These are phyloP conservation scores for Aquilaria sinensis DNA, from an alignment of 345 rosid species.

Conservation along the genomic window DNA sequence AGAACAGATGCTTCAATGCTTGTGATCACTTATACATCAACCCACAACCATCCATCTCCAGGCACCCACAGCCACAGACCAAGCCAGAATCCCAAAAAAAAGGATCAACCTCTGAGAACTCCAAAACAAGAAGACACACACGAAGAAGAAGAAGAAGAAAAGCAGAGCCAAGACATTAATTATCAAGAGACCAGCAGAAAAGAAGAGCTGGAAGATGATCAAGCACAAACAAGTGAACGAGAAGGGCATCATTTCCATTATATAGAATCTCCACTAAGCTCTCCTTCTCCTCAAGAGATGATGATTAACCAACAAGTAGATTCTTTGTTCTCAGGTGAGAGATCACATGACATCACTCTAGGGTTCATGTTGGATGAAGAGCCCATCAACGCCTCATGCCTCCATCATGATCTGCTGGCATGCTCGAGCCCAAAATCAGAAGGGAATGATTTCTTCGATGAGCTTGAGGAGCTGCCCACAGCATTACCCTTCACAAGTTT, in stretches of 20 bases:
- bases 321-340: slow-evolving; percentile 20
- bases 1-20: slow-evolving; percentile 54
- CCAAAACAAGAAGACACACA: slow-evolving; percentile 13
- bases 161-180: slow-evolving; percentile 5
- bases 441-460: slow-evolving; percentile 64
- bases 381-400: slow-evolving; percentile 28
- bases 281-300: slow-evolving; percentile 27
- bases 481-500: slow-evolving; percentile 40
- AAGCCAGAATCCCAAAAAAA: slow-evolving; percentile 13
- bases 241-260: slow-evolving; percentile 36
- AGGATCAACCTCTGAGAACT: slow-evolving; percentile 10
- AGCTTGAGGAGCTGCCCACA: slow-evolving; percentile 60
- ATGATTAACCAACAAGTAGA: slow-evolving; percentile 31
- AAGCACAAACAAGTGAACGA: slow-evolving; percentile 1
- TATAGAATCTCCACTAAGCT: slow-evolving; percentile 25
- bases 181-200: slow-evolving; percentile 1
- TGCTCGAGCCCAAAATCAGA: slow-evolving; percentile 30
- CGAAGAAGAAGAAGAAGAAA: neutral
- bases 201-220: slow-evolving; percentile 10
- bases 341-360: slow-evolving; percentile 8
- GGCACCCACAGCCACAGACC: slow-evolving; percentile 24
- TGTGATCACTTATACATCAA: slow-evolving; percentile 48
- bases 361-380: slow-evolving; percentile 41
- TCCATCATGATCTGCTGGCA: slow-evolving; percentile 12
- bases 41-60: slow-evolving; percentile 52